Base-by-base conservation (phyloP, 2,329 filamentous ascomycete species). In the Trichothecium sympodiale region DNA sequence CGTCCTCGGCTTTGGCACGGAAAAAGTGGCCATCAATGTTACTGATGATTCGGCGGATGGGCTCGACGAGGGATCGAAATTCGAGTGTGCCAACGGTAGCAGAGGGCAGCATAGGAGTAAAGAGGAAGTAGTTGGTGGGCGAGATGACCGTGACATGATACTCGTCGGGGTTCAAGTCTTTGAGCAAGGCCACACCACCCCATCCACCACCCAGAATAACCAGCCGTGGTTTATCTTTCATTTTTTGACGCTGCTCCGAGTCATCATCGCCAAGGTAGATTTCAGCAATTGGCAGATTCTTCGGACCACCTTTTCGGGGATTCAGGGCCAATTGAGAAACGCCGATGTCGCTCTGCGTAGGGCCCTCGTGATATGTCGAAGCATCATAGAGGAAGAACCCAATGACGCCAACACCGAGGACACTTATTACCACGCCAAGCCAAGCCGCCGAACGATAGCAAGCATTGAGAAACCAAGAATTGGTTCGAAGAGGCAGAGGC, bases 141-240 rank as follows among this genome's bases (percentile, higher is more conserved):
- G 87, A 94, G 30, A 98, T 81, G 28, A 98, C 82, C 4, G 89
- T 96, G 46, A 98, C 80, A 57, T 98, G 88, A 54, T 95, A 98
- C 48, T 95, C 85, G 10, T 88, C 85, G 0, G 87, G 80, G 42
- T 89, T 83, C 43, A 98, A 61, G 42, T 85, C 81, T 63, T 98
- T 98, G 46, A 98, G 63, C 40, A 98, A 64, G 4, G 89, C 85
- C 41, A 98, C 83, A 49, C 86, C 86, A 36, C 88, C 91, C 91
- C 91, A 98, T 31, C 91, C 91, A 13, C 88, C 88, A 15, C 91
- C 91, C 25, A 98, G 62, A 39, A 98, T 83, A 29, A 98, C 91
- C 49, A 98, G 64, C 51, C 83, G 84, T 4, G 91, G 91, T 65
- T 98, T 98, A 52, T 88, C 74, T 60, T 86, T 91, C 55, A 80